Base-by-base conservation (phyloP, 768 basidiomycete species). In the Mycena sanguinolenta region DNA sequence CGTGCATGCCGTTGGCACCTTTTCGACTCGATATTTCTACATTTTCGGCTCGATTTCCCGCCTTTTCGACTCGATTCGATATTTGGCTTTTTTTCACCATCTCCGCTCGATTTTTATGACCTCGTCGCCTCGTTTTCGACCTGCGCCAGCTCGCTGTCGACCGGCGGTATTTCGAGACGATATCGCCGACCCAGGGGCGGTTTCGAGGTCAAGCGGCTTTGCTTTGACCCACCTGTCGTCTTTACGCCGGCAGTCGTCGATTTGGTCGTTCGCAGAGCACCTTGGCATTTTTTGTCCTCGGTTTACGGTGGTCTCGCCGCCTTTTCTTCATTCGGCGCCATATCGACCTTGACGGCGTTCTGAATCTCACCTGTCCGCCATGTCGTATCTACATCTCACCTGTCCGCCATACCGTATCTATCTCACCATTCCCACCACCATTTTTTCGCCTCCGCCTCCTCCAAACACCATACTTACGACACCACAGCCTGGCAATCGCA, bases 401-500 rank as follows among this genome's bases (percentile, higher is more conserved):
- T n/a, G n/a, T n/a, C n/a, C n/a, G n/a, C n/a, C 23, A 27, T 52
- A 57, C 55, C 34, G 17, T 28, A 32, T 30, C n/a, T 54, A 59
- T 14, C 36, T 38, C 36, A 53, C 53, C 32, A 10, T 25, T 50
- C 16, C 36, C 36, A n/a, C 30, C 28, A 36, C 23, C 12, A 1
- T 38, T 17, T 10, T 27, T 21, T 25, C 46, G 25, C 12, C 52
- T 23, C 52, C 4, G 23, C 10, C 12, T 32, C n/a, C 32, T 46
- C 27, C 21, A 25, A 21, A 46, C 23, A 19, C 61, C 36, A 12
- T 46, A 71, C 55, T 81, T 76, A 76, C 75, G 76, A 71, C 78
- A 79, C 79, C 80, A 79, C 89, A 93, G 93, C 93, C 77, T 94
- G 92, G 93, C 92, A 93, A 83, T 88, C 91, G 39, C 91, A 92